Conservation (phyloP, 805 yeast genomes). For the Candida namnaoensis region DNA sequence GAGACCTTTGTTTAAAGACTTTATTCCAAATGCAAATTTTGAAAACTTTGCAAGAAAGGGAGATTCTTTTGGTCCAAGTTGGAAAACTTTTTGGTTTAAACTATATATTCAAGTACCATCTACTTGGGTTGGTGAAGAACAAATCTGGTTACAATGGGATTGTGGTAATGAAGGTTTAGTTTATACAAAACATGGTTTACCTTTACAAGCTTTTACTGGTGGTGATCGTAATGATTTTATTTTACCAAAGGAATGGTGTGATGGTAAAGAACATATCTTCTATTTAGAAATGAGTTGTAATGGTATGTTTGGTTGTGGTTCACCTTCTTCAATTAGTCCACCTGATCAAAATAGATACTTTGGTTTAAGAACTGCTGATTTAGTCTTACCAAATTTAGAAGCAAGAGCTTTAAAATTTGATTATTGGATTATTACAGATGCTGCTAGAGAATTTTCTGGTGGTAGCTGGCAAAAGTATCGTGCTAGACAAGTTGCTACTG, state of each 20-base stretch:
- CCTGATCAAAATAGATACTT: slow-evolving; percentile 72
- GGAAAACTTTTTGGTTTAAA: slow-evolving; percentile 96
- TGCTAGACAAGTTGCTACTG: slow-evolving; percentile 73
- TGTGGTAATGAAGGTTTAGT: slow-evolving; percentile 80
- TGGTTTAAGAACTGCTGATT: slow-evolving; percentile 58
- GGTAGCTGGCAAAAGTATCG: slow-evolving; percentile 75
- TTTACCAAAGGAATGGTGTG: slow-evolving; percentile 49
- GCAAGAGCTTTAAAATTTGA: slow-evolving; percentile 76
- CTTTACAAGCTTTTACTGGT: slow-evolving; percentile 79
- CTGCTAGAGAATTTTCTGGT: slow-evolving; percentile 77
- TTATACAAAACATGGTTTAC: slow-evolving; percentile 58
- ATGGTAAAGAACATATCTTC: slow-evolving; percentile 48
- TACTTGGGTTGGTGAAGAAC: slow-evolving; percentile 31
- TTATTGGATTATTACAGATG: slow-evolving; percentile 84
- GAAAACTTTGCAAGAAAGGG: slow-evolving; percentile 59
- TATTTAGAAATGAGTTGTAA: slow-evolving; percentile 89
- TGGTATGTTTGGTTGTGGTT: slow-evolving; percentile 83
- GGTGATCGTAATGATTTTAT: slow-evolving; percentile 72
- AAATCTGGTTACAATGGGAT: slow-evolving; percentile 73
- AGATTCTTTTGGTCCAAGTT: slow-evolving; percentile 83
- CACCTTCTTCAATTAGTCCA: slow-evolving; percentile 50
- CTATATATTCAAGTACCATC: slow-evolving; percentile 57
- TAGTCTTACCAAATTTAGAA: slow-evolving; percentile 70
- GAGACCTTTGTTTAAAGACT: slow-evolving; percentile 34
- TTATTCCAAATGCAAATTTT: slow-evolving; percentile 18